Base-by-base conservation (phyloP, 2,329 filamentous ascomycete genomes). In the Incumbomyces delicatus region DNA sequence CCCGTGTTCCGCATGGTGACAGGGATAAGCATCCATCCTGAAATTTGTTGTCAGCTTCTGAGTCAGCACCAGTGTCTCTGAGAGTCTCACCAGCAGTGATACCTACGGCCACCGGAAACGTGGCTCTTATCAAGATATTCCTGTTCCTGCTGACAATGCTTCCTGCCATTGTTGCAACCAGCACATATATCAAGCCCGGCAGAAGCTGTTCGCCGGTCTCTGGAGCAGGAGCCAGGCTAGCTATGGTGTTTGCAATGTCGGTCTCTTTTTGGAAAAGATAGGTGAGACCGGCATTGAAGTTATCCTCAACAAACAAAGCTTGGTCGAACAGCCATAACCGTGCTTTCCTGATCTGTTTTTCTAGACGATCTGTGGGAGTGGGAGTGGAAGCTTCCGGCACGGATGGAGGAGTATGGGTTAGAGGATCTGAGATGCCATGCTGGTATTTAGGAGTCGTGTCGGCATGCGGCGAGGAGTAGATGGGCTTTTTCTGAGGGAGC, bases 111-210 rank as follows among this genome's bases (percentile, higher is more conserved):
- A 90, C 67, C 10, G 92, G 92, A 1, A 85, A 76, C 1, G 81
- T 73, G 45, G 83, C 81, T 56, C 92, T 81, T 45, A 98, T 71
- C 52, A 95, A 65, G 53, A 96, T 76, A 66, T 85, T 89, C 58
- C 90, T 81, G 73, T 94, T 94, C 53, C 90, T 81, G 46, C 86
- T 80, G 46, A 95, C 73, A 63, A 98, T 96, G 66, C 81, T 88
- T 57, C 90, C 92, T 31, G 92, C 87, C 89, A 98, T 95, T 59
- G 87, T 82, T 35, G 89, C 83, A 40, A 98, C 89, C 27, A 95
- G 77, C 39, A 96, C 88, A 70, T 96, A 96, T 57, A 96, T 80
- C 50, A 81, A 75, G 20, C 90, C 90, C 30, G 92, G 92, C 68
- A 96, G 81, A 47, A 98, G 76, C 62, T 81, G 81, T 74, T 98